Evolutionary conservation across 768 basidiomycete species (phyloP).

Genomic region (Cantharellus cinnabarinus): DNA sequence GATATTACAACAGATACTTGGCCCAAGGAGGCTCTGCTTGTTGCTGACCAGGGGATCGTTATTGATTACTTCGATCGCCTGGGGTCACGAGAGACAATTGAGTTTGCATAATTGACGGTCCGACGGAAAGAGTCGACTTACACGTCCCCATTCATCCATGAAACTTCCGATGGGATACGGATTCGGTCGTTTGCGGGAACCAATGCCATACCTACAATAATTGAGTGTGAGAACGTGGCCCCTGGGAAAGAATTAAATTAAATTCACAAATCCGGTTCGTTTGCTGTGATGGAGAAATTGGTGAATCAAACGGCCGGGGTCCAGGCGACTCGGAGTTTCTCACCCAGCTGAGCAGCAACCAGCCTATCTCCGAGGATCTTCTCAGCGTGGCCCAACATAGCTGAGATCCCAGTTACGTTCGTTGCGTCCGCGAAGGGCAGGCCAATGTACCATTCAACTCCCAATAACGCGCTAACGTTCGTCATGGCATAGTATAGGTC

Average conservation of each 20-base stretch:
- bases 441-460: constrained; percentile 42
- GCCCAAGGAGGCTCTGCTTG: constrained; percentile 32
- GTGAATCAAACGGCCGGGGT: too few species aligned
- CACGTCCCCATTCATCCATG: not conserved
- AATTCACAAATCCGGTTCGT: constrained; percentile 58
- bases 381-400: constrained; percentile 37
- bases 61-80: not conserved
- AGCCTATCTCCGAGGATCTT: constrained; percentile 42
- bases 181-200: not conserved
- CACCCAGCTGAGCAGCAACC: constrained; percentile 41
- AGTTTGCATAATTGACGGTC: not conserved
- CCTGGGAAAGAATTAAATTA: not conserved
- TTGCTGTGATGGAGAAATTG: constrained; percentile 15
- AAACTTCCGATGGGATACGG: not conserved
- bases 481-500: constrained; percentile 47
- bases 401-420: constrained; percentile 2
- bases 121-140: not conserved
- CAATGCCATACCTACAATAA: not conserved
- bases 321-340: not conserved
- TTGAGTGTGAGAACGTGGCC: not conserved
- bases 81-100: not conserved
- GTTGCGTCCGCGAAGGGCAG: constrained; percentile 11
- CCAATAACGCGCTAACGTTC: constrained; percentile 36
- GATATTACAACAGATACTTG: constrained; percentile 34
- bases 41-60: not conserved